phyloP scores from a whole-genome alignment of 108 stramenopile genomes.

The Nannochloropsis gaditana region DNA sequence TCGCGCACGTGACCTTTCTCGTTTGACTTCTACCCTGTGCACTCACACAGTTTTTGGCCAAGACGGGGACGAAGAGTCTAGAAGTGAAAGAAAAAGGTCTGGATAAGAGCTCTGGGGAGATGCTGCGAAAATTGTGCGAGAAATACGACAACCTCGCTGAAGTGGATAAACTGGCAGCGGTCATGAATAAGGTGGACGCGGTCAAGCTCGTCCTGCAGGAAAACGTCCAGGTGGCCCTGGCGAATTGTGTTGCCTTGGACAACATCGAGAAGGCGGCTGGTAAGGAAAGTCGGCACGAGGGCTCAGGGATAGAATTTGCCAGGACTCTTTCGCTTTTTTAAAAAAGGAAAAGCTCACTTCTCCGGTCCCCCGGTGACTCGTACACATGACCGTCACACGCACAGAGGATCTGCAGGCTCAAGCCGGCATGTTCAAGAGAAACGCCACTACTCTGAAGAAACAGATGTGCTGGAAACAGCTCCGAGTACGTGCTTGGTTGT shows the following conservation, averaged over 20 bases:
- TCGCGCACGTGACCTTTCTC: too few relatives aligned
- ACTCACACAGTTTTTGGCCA: conserved; percentile 21
- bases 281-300: not conserved
- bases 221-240: conserved; percentile 28
- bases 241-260: conserved; percentile 30
- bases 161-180: conserved; percentile 30
- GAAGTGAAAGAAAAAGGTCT: conserved; percentile 11
- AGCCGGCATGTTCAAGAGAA: conserved; percentile 25
- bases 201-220: conserved; percentile 42
- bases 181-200: conserved; percentile 25
- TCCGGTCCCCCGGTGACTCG: not conserved
- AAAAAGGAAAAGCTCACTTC: not conserved
- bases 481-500: not conserved
- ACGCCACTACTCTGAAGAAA: conserved; percentile 27
- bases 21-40: not conserved
- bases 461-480: conserved; percentile 39
- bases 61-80: conserved; percentile 25
- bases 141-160: conserved; percentile 30
- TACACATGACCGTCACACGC: too few relatives aligned
- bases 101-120: not conserved
- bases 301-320: not conserved
- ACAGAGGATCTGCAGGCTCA: conserved; percentile 31
- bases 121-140: conserved; percentile 28
- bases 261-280: conserved; percentile 25
- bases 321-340: too few relatives aligned